Base-by-base conservation (phyloP, 2,329 filamentous ascomycete species). In the Capronia americana region DNA sequence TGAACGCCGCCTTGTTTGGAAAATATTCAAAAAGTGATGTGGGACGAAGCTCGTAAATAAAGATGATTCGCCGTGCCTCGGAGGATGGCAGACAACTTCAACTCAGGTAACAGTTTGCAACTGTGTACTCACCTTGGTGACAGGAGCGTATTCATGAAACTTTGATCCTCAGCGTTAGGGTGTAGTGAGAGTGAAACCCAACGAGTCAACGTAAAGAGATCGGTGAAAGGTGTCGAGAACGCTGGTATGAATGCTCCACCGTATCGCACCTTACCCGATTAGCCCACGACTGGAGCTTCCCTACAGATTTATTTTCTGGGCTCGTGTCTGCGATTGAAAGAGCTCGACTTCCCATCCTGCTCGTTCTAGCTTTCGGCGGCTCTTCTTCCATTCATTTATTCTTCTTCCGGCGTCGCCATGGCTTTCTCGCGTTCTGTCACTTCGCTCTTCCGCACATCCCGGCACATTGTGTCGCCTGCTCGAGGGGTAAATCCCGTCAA, bases 391-490 rank as follows among this genome's bases (percentile, higher is more conserved):
- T 69, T 65, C 66, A 50, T 66, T 67, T 28, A 59, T 57, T 64
- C 62, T 60, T 70, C 64, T 65, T 69, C 60, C 54, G 66, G 66
- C 60, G 73, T 77, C 83, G 90, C 80, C 77, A 96, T 96, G 91
- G 89, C 92, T 81, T 86, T 95, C 77, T 87, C 92, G 79, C 89
- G 92, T 84, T 88, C 90, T 69, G 77, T 92, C 75, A 87, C 88
- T 81, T 90, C 92, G 75, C 89, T 97, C 76, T 80, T 95, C 82
- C 91, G 92, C 84, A 91, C 92, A 73, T 90, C 91, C 80, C 90
- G 92, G 77, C 84, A 87, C 74, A 89, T 91, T 74, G 84, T 95
- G 77, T 84, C 87, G 79, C 85, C 87, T 75, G 86, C 88, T 78
- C 88, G 85, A 78, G 84, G 85, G 74, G 81, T 87, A 77, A 94